A percentile compares a stretch with the other conserved stretches of the same genome.
phyloP scores from a whole-genome alignment of 176 grass and related monocot genomes.

The Ensete glaucum region DNA sequence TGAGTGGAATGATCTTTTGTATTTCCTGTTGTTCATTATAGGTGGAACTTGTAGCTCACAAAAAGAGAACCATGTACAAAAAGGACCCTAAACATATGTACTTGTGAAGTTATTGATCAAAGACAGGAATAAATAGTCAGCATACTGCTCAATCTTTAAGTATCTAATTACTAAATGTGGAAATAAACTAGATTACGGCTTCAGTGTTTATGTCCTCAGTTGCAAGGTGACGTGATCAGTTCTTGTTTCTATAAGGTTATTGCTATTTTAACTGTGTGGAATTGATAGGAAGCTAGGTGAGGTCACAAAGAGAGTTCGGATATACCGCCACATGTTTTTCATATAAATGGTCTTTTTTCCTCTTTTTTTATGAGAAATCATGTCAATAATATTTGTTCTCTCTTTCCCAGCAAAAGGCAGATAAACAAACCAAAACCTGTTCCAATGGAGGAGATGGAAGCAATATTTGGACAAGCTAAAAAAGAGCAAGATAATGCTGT shows the following conservation, averaged over 20 bases:
- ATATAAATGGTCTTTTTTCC: neutral
- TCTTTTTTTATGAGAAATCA: too few relatives aligned
- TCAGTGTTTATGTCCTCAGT: too few relatives aligned
- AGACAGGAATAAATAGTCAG: too few relatives aligned
- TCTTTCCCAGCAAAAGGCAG: slow-evolving; percentile 51
- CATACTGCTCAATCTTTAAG: too few relatives aligned
- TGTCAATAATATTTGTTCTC: neutral
- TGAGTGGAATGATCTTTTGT: neutral
- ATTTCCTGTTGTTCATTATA: too few relatives aligned
- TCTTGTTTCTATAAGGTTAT: too few relatives aligned
- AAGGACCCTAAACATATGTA: neutral
- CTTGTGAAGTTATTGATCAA: too few relatives aligned
- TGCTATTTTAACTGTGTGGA: neutral
- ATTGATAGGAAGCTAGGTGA: neutral
- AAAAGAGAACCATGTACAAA: neutral
- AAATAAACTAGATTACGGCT: too few relatives aligned
- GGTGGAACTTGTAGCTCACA: neutral
- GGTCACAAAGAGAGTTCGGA: neutral
- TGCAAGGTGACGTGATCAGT: too few relatives aligned
- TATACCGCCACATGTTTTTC: neutral
- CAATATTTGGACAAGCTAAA: slow-evolving; percentile 56
- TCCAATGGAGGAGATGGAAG: slow-evolving; percentile 59
- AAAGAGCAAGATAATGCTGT: slow-evolving; percentile 62
- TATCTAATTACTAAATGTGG: too few relatives aligned
- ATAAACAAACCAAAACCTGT: slow-evolving; percentile 87